These are phyloP conservation scores for Bassia scoparia DNA, from an alignment of 148 eudicot species.

Conservation along the genomic window DNA sequence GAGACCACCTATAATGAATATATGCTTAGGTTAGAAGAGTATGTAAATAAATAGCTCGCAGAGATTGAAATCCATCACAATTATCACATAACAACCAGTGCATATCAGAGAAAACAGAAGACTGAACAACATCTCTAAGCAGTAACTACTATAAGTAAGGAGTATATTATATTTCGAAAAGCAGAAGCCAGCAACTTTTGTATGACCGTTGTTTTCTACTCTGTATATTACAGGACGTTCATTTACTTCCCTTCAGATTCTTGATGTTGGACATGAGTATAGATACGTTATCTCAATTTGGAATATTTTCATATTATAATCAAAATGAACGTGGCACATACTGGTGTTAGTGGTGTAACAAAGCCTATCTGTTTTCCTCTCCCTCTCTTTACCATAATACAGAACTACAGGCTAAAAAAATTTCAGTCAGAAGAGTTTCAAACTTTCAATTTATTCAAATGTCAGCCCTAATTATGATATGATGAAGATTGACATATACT, in stretches of 20 bases:
- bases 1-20: slow-evolving; percentile 66
- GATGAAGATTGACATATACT: background rate
- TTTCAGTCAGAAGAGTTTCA: no score
- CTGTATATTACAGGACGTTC: background rate
- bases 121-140: background rate
- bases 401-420: no score
- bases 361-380: background rate
- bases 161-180: no score
- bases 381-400: no score
- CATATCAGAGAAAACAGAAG: background rate
- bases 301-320: background rate
- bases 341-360: background rate
- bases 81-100: background rate
- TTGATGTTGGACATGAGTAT: no score
- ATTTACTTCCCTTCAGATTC: background rate
- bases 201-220: no score
- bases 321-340: no score
- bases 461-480: background rate
- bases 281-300: no score
- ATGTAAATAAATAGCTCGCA: background rate
- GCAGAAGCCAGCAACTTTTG: background rate
- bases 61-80: background rate
- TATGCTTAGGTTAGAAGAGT: background rate
- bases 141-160: no score
- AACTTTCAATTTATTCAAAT: no score